phyloP scores from a whole-genome alignment of 2,329 filamentous ascomycete species.

The Aspergillus fumigatiaffinis region DNA sequence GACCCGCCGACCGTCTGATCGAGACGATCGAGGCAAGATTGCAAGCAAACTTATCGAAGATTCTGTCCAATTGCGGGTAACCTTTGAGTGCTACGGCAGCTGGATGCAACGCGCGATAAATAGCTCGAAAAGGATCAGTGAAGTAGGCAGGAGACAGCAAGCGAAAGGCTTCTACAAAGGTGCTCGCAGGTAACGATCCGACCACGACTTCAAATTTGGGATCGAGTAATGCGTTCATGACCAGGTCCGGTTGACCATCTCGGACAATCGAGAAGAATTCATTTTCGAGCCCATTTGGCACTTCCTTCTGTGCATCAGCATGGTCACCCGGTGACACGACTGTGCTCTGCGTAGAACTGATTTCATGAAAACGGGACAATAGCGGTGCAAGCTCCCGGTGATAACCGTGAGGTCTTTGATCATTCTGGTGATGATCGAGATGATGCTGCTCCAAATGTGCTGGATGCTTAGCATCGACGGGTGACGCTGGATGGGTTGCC shows the following conservation, averaged over 20 bases:
- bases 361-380: neutral
- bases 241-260: conserved; percentile 38
- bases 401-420: neutral
- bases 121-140: conserved; percentile 43
- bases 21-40: conserved; percentile 37
- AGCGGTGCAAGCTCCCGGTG: neutral
- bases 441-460: neutral
- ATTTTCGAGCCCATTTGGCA: conserved; percentile 1
- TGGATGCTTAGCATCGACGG: neutral
- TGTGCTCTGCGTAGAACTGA: neutral
- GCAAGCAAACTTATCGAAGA: conserved; percentile 39
- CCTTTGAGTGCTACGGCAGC: conserved; percentile 43
- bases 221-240: conserved; percentile 35
- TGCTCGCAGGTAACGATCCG: conserved; percentile 48
- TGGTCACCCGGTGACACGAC: conserved; percentile 2
- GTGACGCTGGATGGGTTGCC: neutral
- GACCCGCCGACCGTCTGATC: conserved; percentile 34
- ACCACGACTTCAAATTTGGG: conserved; percentile 27
- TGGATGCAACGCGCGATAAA: conserved; percentile 50
- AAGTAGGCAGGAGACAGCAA: conserved; percentile 57
- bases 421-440: neutral
- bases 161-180: conserved; percentile 62
- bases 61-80: conserved; percentile 32
- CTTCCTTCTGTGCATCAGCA: neutral
- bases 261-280: conserved; percentile 27